Conservation (phyloP, 768 basidiomycete genomes). For the Phylloporus scabripes region DNA sequence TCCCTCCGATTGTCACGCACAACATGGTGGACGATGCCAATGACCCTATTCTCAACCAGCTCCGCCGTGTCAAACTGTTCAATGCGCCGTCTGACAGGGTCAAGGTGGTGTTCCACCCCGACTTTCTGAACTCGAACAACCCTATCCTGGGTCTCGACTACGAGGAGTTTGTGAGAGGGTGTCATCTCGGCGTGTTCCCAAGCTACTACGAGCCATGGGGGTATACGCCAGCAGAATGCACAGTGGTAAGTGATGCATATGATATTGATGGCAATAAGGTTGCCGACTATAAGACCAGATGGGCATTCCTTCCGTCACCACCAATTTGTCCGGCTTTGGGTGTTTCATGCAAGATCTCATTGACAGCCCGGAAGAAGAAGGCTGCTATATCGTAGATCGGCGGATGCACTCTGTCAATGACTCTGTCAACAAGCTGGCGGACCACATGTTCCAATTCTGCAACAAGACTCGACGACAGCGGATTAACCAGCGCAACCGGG, state of each 20-base stretch:
- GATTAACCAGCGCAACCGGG: slow-evolving; percentile 98
- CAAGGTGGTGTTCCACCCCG: slow-evolving; percentile 97
- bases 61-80: slow-evolving; percentile 91
- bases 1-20: slow-evolving; percentile 97
- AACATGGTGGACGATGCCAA: slow-evolving; percentile 94
- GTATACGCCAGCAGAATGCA: slow-evolving; percentile 97
- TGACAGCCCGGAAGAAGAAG: slow-evolving; percentile 90
- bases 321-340: slow-evolving; percentile 96
- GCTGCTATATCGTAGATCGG: slow-evolving; percentile 95
- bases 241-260: slow-evolving; percentile 62
- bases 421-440: slow-evolving; percentile 78
- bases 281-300: slow-evolving; percentile 47
- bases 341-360: slow-evolving; percentile 99
- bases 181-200: slow-evolving; percentile 97
- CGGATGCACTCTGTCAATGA: slow-evolving; percentile 87
- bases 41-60: slow-evolving; percentile 94
- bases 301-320: slow-evolving; percentile 97
- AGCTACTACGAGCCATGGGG: slow-evolving; percentile 97
- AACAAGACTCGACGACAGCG: slow-evolving; percentile 89
- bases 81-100: slow-evolving; percentile 85
- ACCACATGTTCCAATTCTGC: slow-evolving; percentile 69
- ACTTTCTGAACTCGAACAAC: slow-evolving; percentile 97
- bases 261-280: slow-evolving; percentile 1
- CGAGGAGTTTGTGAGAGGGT: slow-evolving; percentile 97
- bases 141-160: slow-evolving; percentile 97